Percentiles rank a stretch among this genome's conserved stretches.
Evolutionary conservation across 2,329 filamentous ascomycete genomes (phyloP).

Genomic region (Pseudogymnoascus sp.): DNA sequence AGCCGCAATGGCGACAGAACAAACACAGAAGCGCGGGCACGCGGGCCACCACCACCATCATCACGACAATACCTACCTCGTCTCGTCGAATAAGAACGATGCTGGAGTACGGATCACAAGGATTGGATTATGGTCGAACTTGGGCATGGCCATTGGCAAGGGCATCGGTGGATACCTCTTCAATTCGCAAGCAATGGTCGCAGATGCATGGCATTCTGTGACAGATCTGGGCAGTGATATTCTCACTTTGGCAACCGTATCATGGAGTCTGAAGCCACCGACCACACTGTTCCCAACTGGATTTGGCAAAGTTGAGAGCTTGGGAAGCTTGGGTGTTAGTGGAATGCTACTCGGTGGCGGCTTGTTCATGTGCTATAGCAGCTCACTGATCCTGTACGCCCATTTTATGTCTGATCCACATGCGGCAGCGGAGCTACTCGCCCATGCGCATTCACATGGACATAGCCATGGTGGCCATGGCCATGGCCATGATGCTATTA

Average conservation of each 20-base stretch:
- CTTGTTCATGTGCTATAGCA: conserved; percentile 83
- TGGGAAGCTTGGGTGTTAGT: conserved; percentile 89
- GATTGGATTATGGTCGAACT: conserved; percentile 80
- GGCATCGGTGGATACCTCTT: conserved; percentile 88
- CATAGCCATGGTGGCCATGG: conserved; percentile 59
- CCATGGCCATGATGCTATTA: conserved; percentile 56
- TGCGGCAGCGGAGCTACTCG: conserved; percentile 45
- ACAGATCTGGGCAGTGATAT: conserved; percentile 94
- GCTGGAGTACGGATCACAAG: conserved; percentile 90
- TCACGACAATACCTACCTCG: conserved; percentile 79
- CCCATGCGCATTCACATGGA: conserved; percentile 51
- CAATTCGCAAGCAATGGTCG: conserved; percentile 87
- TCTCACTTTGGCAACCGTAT: conserved; percentile 88
- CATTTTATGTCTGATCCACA: conserved; percentile 63
- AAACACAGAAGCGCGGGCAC: conserved; percentile 31
- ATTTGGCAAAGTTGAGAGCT: conserved; percentile 95
- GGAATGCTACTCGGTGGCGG: conserved; percentile 84
- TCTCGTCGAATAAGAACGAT: conserved; percentile 78
- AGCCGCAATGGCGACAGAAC: conserved; percentile 26
- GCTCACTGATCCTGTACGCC: conserved; percentile 60
- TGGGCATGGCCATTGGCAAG: conserved; percentile 91
- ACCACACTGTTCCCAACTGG: conserved; percentile 79
- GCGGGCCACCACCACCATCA: conserved; percentile 64
- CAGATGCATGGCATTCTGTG: conserved; percentile 91
- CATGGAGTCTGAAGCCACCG: conserved; percentile 82